Conservation (phyloP, 2,329 filamentous ascomycete species). For the Truncatella angustata region DNA sequence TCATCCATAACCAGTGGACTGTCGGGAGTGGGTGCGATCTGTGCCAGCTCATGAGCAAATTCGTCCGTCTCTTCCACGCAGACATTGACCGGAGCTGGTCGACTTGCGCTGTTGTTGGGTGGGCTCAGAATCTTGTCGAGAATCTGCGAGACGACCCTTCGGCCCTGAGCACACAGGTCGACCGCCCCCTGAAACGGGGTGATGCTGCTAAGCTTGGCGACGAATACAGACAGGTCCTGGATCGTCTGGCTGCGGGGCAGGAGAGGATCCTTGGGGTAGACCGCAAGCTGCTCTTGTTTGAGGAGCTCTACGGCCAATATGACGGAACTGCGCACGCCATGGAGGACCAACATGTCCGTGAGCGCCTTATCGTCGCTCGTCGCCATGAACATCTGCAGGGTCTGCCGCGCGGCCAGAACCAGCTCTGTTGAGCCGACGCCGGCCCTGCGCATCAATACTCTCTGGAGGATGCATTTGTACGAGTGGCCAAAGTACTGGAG, state of each 20-base stretch:
- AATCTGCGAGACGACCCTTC: slow-evolving; percentile 32
- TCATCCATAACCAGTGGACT: not conserved
- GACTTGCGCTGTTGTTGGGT: not conserved
- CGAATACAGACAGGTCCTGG: slow-evolving; percentile 33
- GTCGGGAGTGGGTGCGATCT: not conserved
- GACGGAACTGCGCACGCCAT: slow-evolving; percentile 31
- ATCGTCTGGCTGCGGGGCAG: slow-evolving; percentile 34
- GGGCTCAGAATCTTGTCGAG: slow-evolving; percentile 33
- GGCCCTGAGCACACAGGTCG: slow-evolving; percentile 30
- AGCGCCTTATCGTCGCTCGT: slow-evolving; percentile 30
- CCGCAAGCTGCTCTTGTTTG: slow-evolving; percentile 31
- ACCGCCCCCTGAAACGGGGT: slow-evolving; percentile 14
- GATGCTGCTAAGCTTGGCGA: slow-evolving; percentile 19
- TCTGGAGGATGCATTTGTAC: slow-evolving; percentile 29
- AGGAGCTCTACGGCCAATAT: slow-evolving; percentile 34
- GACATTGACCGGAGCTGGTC: not conserved
- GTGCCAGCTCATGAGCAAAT: not conserved
- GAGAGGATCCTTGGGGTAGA: slow-evolving; percentile 28
- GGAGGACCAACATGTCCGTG: slow-evolving; percentile 25
- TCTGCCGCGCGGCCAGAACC: slow-evolving; percentile 24
- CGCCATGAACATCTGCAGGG: slow-evolving; percentile 29
- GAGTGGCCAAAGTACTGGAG: not conserved
- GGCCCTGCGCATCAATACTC: slow-evolving; percentile 31
- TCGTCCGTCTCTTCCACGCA: not conserved
- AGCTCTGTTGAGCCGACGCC: slow-evolving; percentile 30